Evolutionary conservation across 768 basidiomycete genomes (phyloP).

Genomic region (Scleroderma bovista): DNA sequence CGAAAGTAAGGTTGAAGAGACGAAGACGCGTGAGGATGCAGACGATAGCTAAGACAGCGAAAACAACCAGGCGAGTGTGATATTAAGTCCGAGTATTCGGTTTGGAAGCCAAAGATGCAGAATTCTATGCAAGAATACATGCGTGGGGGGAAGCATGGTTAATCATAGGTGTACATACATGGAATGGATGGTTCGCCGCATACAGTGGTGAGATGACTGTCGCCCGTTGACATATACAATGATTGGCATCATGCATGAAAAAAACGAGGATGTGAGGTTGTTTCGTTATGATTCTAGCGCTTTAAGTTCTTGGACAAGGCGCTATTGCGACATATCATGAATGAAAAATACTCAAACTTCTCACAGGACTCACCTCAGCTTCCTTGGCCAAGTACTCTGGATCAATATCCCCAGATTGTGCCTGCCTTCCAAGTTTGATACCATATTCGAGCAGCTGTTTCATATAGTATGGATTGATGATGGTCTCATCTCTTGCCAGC

Average conservation of each 20-base stretch:
- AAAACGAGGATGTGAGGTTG: background rate
- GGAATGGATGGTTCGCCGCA: conserved; percentile 12
- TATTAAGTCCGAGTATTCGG: conserved; percentile 6
- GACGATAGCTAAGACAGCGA: conserved; percentile 22
- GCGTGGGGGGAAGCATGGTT: conserved; percentile 10
- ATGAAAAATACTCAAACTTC: background rate
- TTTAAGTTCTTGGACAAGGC: conserved; percentile 60
- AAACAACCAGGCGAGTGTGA: conserved; percentile 19
- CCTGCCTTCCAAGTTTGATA: conserved; percentile 49
- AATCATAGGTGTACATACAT: conserved; percentile 28
- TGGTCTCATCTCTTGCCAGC: conserved; percentile 50
- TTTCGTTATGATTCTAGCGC: conserved; percentile 35
- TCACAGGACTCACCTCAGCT: conserved; percentile 44
- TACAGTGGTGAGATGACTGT: conserved; percentile 24
- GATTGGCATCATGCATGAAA: conserved; percentile 14
- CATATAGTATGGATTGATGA: conserved; percentile 81
- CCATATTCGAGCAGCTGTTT: conserved; percentile 67
- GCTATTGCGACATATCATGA: conserved; percentile 30
- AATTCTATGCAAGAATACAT: conserved; percentile 23
- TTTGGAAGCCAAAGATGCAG: conserved; percentile 3
- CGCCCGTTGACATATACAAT: conserved; percentile 23
- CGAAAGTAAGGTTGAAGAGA: background rate
- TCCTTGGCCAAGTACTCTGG: conserved; percentile 45
- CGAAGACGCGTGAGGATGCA: conserved; percentile 1
- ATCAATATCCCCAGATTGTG: conserved; percentile 36